phyloP scores from a whole-genome alignment of 228 moss, liverwort and hornwort species.

The Sphagnum magellanicum region DNA sequence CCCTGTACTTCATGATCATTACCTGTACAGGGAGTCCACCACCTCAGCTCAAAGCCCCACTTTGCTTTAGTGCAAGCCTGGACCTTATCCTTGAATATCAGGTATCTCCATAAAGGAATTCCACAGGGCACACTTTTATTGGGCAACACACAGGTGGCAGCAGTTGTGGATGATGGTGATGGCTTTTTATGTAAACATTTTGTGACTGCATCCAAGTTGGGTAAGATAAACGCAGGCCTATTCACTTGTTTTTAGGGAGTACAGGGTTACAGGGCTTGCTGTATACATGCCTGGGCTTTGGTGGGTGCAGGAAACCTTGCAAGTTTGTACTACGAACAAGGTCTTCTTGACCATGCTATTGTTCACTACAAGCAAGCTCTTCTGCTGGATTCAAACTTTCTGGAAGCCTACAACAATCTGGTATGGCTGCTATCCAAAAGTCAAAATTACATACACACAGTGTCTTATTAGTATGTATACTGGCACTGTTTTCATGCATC shows the following conservation, averaged over 20 bases:
- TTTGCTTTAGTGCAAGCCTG: conserved; percentile 42
- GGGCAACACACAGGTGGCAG: conserved; percentile 63
- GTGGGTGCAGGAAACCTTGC: conserved; percentile 99
- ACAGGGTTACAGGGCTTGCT: too few relatives aligned
- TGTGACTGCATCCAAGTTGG: conserved; percentile 31
- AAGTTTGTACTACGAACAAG: conserved; percentile 98
- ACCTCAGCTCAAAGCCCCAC: conserved; percentile 7
- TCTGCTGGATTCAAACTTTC: conserved; percentile 68
- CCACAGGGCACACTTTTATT: conserved; percentile 46
- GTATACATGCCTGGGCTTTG: conserved; percentile 9
- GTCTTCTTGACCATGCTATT: conserved; percentile 91
- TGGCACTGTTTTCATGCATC: too few relatives aligned
- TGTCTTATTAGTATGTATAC: too few relatives aligned
- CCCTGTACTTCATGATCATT: too few relatives aligned
- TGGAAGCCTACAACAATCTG: conserved; percentile 96
- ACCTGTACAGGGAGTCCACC: too few relatives aligned
- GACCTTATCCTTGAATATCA: conserved; percentile 74
- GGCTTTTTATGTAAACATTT: conserved; percentile 15
- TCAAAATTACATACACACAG: too few relatives aligned
- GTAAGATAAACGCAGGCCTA: conserved; percentile 21
- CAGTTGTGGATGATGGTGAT: conserved; percentile 56
- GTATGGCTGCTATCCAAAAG: conserved; percentile 14
- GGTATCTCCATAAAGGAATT: conserved; percentile 57
- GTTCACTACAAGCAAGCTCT: conserved; percentile 91
- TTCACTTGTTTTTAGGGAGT: too few relatives aligned